Evolutionary conservation across 2,329 filamentous ascomycete genomes (phyloP), one percentile per base, ranked within the genome.

Genomic region (Pseudogymnoascus sp.): DNA sequence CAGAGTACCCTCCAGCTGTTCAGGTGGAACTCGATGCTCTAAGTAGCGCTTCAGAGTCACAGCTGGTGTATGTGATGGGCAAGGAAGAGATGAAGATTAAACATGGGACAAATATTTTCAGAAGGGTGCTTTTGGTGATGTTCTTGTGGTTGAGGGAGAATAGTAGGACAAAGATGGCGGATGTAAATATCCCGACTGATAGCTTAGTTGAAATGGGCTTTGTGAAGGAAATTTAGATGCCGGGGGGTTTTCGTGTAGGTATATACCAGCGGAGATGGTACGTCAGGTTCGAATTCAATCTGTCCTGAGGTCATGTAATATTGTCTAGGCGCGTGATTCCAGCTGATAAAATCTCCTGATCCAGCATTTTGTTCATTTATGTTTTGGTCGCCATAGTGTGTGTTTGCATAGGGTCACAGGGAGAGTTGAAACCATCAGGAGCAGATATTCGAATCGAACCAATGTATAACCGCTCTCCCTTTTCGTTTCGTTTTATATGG

Each of bases 91-190:
- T 87, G 80, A 76, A 78, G 46, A 76, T 86, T 12, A 74, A 72
- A 53, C 56, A 67, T 0, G 76, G 73, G 1, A 78, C 75, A 12
- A 75, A 74, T 6, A 67, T 81, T 3, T 65, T 78, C 33, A 76
- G 83, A 8, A 78, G 74, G 53, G 63, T 79, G 1, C 61, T 84
- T 22, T 71, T 89, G 7, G 75, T 76, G 35, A 75, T 79, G 0
- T 89, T 88, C 66, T 71, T 89, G 63, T 89, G 85, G 78, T 78
- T 89, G 61, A 76, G 86, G 41, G 86, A 89, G 38, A 89, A 88
- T 61, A 86, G 85, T 8, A 75, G 86, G 62, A 81, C 82, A 1
- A 89, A 89, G 76, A 82, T 89, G 71, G 83, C 85, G 10, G 85
- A 86, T 67, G 72, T 89, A 61, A 76, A 81, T 53, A 75, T 88